Conservation (phyloP, 2,329 filamentous ascomycete species). For the Botrytis sinoallii region DNA sequence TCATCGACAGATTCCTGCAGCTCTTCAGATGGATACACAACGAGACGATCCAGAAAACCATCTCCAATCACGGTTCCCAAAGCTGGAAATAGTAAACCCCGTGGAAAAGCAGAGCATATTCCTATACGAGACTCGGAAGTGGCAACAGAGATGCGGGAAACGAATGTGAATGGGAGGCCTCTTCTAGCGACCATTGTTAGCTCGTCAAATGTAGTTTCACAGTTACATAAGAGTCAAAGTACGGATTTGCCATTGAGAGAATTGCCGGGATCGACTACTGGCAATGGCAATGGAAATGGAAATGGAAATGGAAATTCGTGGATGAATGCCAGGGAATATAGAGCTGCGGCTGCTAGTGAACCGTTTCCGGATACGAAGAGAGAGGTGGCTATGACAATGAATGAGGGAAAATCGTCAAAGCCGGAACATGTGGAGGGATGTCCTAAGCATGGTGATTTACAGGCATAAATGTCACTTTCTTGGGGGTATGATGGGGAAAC, state of each 20-base stretch:
- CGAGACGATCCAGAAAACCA: conserved; percentile 30
- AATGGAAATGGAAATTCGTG: not conserved
- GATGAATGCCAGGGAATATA: conserved; percentile 3
- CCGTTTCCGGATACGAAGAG: not conserved
- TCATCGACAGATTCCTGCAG: conserved; percentile 27
- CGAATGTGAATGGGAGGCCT: conserved; percentile 20
- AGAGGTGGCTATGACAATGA: not conserved
- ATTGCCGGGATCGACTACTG: not conserved
- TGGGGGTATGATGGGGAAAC: not conserved
- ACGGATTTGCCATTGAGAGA: conserved; percentile 9
- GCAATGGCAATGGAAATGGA: not conserved
- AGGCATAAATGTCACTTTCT: not conserved
- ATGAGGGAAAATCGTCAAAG: not conserved
- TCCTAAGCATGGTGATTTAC: not conserved
- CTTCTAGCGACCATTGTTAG: conserved; percentile 30
- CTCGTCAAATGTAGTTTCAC: conserved; percentile 27
- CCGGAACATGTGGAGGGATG: not conserved
- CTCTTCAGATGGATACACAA: conserved; percentile 22
- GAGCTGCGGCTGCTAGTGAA: not conserved
- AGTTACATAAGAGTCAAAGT: conserved; percentile 8
- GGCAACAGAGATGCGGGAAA: conserved; percentile 27
- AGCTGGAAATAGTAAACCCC: conserved; percentile 11
- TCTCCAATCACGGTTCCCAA: conserved; percentile 29
- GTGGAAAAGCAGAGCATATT: conserved; percentile 31
- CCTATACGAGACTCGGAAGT: conserved; percentile 25